Percentiles rank a stretch among this genome's conserved stretches.
phyloP scores from a whole-genome alignment of 768 basidiomycete species.

The Antrodiella citrinella region DNA sequence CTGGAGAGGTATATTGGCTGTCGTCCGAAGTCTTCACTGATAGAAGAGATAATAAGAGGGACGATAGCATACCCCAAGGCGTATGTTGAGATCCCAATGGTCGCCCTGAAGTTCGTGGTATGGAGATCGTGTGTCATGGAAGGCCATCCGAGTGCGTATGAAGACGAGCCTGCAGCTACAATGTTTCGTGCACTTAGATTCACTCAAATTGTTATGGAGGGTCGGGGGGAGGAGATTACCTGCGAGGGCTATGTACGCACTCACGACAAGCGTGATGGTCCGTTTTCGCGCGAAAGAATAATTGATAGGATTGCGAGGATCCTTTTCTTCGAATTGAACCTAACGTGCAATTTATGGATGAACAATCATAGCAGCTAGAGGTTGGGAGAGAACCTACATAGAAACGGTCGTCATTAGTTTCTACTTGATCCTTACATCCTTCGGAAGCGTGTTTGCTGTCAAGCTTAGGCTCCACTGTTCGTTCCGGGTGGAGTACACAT shows the following conservation, averaged over 20 bases:
- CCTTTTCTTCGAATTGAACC: conserved; percentile 29
- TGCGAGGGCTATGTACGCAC: conserved; percentile 42
- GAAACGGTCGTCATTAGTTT: no score
- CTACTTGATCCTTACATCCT: no score
- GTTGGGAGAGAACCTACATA: no score
- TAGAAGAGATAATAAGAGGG: conserved; percentile 58
- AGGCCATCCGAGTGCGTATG: conserved; percentile 47
- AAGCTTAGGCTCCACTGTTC: no score
- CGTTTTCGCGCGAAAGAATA: conserved; percentile 25
- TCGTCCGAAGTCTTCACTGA: conserved; percentile 69
- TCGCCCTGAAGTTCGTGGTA: conserved; percentile 22
- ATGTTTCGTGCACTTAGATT: neutral
- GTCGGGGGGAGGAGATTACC: conserved; percentile 16
- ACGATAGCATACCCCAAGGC: conserved; percentile 53
- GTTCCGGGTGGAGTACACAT: no score
- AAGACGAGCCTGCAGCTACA: conserved; percentile 40
- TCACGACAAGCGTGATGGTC: conserved; percentile 38
- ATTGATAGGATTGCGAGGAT: conserved; percentile 26
- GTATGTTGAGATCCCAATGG: conserved; percentile 36
- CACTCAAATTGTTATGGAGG: neutral
- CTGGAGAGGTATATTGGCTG: conserved; percentile 53
- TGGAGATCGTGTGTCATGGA: conserved; percentile 44
- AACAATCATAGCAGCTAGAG: no score
- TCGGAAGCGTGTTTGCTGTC: no score
- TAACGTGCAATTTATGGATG: no score